Base-by-base conservation (phyloP, 2,329 filamentous ascomycete genomes). In the Lachnellula occidentalis region DNA sequence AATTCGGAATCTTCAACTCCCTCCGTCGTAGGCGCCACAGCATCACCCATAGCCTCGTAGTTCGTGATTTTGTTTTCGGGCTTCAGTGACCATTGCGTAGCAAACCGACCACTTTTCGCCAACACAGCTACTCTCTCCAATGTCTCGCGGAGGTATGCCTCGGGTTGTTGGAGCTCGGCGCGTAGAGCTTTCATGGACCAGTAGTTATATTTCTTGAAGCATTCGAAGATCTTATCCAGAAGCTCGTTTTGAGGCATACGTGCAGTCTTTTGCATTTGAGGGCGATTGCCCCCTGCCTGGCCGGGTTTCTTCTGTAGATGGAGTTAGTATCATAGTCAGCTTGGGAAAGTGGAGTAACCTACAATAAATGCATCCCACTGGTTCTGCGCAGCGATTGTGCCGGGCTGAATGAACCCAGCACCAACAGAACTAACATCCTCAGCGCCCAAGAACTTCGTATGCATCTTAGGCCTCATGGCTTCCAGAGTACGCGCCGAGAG, bases 151-250 rank as follows among this genome's bases (percentile, higher is more conserved):
- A 99, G 81, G 70, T 92, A 97, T n/a, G 87, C 85, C 69, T 97
- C 94, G 1, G 94, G 94, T 73, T 99, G 94, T 56, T 86, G 82
- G 39, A 95, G 81, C 57, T 80, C 76, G 49, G 83, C 78, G 60
- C 90, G 90, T 63, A 99, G 81, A 5, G 87, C 83, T 67, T 90
- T 92, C 78, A 97, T 88, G n/a, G 88, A 85, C 92, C 92, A 99
- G 72, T 94, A 97, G 64, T 86, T 85, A 77, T 88, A 95, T 66
- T 87, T 77, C 54, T 86, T 82, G 82, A 96, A 99, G 68, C 86
- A 87, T 48, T 80, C 75, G 76, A 92, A 91, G 58, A 99, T 85
- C 60, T 83, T 80, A 73, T 96, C 92, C 73, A 95, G 75, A 59
- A 99, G 83, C 66, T 94, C 87, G 76, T 90, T 87, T 71, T 92